Base-by-base conservation (phyloP, 2,329 filamentous ascomycete genomes). In the Metarhizium robertsii region DNA sequence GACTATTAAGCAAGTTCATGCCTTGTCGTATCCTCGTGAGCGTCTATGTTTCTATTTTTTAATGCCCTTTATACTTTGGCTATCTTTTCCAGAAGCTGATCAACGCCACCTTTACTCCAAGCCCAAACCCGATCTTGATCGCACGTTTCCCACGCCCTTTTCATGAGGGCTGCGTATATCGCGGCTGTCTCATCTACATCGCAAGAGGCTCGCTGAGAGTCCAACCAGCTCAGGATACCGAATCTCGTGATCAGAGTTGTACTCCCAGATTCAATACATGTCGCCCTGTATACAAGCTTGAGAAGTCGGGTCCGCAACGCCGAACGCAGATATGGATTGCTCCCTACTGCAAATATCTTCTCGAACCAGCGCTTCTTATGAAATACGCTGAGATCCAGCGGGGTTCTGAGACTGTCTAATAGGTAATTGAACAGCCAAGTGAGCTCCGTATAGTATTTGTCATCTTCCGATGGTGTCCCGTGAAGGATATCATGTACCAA, bases 181-280 rank as follows among this genome's bases (percentile, higher is more conserved):
- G 73, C 72, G 0, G 68, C 71, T 60, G 81, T 79, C 16, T 78
- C 75, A 48, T 56, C 55, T 2, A 61, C 59, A 2, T 61, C 67
- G 52, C 72, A 75, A 3, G 74, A 69, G 4, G 76, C 77, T 40
- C 79, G 68, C 62, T 83, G 81, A 57, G 80, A 79, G 57, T 86
- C 79, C 8, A 92, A 75, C 91, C 90, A 95, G 61, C 80, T 85
- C 53, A 92, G 68, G 20, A 88, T 74, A 16, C 88, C 89, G 47
- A 86, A 85, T 55, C 91, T 77, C 1, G 90, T 95, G 42, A 90
- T 79, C 49, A 95, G 75, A n/a, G 87, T 92, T 4, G 85, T 88
- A 68, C 87, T 90, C 1, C 88, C 90, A 1, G 81, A 84, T 34
- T 84, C 79, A 36, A 92, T 80, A 49, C 78, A 79, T 0, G 83